Evolutionary conservation across 108 stramenopile species (phyloP).

Genomic region (Cyclotella sp.): DNA sequence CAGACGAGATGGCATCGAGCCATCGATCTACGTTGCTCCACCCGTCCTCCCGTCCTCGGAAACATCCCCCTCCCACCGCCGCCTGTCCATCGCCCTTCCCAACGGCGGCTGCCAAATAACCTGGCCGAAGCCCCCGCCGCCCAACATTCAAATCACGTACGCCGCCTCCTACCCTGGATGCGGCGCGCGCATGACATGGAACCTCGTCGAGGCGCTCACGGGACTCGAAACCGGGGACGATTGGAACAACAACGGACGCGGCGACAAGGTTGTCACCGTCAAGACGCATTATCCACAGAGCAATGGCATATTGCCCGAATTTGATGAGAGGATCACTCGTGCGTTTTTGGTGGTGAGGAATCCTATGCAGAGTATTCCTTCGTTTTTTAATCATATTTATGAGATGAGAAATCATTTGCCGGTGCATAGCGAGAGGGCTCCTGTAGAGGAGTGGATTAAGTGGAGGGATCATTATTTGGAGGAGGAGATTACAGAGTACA

Average conservation of each 20-base stretch:
- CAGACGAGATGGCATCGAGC: not conserved
- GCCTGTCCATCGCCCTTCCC: slow-evolving; percentile 50
- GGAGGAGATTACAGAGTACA: slow-evolving; percentile 50
- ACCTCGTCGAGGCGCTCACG: slow-evolving; percentile 58
- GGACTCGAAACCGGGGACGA: slow-evolving; percentile 61
- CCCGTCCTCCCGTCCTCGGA: not conserved
- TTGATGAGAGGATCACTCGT: slow-evolving; percentile 39
- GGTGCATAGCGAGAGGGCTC: slow-evolving; percentile 58
- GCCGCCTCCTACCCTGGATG: slow-evolving; percentile 65
- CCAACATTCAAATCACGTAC: slow-evolving; percentile 49
- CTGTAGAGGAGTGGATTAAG: slow-evolving; percentile 60
- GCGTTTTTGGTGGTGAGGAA: slow-evolving; percentile 57
- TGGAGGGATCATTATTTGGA: slow-evolving; percentile 59
- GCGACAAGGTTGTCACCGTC: slow-evolving; percentile 51
- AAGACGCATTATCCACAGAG: slow-evolving; percentile 65
- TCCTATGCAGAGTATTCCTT: slow-evolving; percentile 56
- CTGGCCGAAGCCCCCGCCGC: slow-evolving; percentile 45
- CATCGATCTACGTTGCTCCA: not conserved
- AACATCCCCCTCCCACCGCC: slow-evolving; percentile 8
- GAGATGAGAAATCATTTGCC: slow-evolving; percentile 58
- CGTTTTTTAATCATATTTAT: slow-evolving; percentile 59
- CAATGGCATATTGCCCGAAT: slow-evolving; percentile 46
- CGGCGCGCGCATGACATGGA: slow-evolving; percentile 62
- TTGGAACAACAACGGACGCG: slow-evolving; percentile 60
- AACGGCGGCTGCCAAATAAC: slow-evolving; percentile 53